Evolutionary conservation across 371 early-diverging fungal species (phyloP).

Genomic region (Smittium mucronatum): DNA sequence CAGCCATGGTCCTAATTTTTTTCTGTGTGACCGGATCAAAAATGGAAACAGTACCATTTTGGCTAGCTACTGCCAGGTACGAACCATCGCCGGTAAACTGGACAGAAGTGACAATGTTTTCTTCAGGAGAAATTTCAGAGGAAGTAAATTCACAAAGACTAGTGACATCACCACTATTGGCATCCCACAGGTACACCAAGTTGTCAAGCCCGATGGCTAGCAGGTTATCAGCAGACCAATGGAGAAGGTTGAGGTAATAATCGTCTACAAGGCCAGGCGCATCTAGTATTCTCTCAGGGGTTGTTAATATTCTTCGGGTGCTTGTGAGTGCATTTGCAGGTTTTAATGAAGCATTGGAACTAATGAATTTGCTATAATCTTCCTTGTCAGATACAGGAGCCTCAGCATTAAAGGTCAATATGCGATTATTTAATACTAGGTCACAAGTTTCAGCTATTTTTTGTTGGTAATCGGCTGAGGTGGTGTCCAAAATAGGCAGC

Average conservation of each 20-base stretch:
- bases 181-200: conserved; percentile 88
- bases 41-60: conserved; percentile 68
- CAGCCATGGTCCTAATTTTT: conserved; percentile 59
- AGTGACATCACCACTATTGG: conserved; percentile 58
- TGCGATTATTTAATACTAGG: conserved; percentile 50
- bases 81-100: conserved; percentile 66
- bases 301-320: conserved; percentile 25
- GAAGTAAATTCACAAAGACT: conserved; percentile 38
- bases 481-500: conserved; percentile 32
- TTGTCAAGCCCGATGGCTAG: conserved; percentile 83
- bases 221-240: conserved; percentile 76
- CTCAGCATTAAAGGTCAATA: conserved; percentile 55
- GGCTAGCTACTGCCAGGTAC: conserved; percentile 72
- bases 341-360: conserved; percentile 9
- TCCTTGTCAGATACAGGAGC: conserved; percentile 46
- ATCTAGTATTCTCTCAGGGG: conserved; percentile 61
- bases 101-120: conserved; percentile 30
- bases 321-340: conserved; percentile 14
- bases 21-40: conserved; percentile 66
- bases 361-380: conserved; percentile 27
- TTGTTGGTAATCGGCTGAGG: conserved; percentile 48
- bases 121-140: conserved; percentile 27
- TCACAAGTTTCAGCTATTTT: conserved; percentile 68
- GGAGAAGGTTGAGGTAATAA: conserved; percentile 93
- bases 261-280: conserved; percentile 90